Percentiles rank a stretch among this genome's conserved stretches.
phyloP scores from a whole-genome alignment of 2,329 filamentous ascomycete species.

The Didymosphaeria variabile region DNA sequence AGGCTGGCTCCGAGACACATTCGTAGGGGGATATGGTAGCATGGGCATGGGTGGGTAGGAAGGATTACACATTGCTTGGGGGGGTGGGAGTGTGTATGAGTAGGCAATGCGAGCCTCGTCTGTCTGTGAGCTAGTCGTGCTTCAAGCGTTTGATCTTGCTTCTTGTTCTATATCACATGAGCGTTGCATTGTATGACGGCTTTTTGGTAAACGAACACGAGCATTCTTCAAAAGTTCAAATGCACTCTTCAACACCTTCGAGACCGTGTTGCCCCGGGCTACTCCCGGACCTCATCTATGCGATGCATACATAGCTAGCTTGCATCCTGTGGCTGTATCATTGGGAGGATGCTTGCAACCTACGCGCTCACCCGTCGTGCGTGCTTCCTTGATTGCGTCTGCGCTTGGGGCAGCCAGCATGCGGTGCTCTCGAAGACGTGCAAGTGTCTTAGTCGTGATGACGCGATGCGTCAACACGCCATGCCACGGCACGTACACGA shows the following conservation, averaged over 20 bases:
- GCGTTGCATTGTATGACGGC: constrained; percentile 9
- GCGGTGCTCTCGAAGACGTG: not conserved
- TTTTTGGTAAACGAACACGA: not conserved
- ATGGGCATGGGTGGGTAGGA: constrained; percentile 36
- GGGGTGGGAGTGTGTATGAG: constrained; percentile 9
- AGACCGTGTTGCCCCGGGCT: not conserved
- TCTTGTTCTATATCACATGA: constrained; percentile 14
- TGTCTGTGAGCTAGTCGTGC: constrained; percentile 20
- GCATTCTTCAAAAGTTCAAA: not conserved
- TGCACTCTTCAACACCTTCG: not conserved
- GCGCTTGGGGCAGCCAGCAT: constrained; percentile 1
- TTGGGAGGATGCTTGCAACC: not conserved
- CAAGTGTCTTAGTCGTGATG: constrained; percentile 1
- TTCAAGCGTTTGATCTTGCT: constrained; percentile 10
- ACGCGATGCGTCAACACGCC: constrained; percentile 12
- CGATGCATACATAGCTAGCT: not conserved
- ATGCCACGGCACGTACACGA: constrained; percentile 2
- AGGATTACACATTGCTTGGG: constrained; percentile 8
- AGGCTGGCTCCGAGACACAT: constrained; percentile 40
- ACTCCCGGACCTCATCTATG: too few species aligned
- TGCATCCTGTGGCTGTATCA: not conserved
- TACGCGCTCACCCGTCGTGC: not conserved
- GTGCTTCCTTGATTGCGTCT: constrained; percentile 3
- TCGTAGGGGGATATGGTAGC: constrained; percentile 41
- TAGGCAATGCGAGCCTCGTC: constrained; percentile 29